Conservation (phyloP, 768 basidiomycete species). For the Daedalea quercina region DNA sequence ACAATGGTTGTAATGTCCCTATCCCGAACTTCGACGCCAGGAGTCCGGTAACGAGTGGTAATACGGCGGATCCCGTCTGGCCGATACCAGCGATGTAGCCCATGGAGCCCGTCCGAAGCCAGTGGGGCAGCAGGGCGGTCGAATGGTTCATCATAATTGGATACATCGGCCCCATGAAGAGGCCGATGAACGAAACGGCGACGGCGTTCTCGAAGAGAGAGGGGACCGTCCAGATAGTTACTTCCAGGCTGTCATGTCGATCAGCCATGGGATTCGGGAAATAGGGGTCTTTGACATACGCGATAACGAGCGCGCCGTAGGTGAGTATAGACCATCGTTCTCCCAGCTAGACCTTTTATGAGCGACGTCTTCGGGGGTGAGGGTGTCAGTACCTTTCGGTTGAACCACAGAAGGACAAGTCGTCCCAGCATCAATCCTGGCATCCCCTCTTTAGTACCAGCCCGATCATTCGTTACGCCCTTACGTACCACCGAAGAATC, state of each 20-base stretch:
- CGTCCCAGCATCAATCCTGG: slow-evolving; percentile 27
- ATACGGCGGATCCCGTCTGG: slow-evolving; percentile 61
- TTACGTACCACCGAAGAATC: slow-evolving; percentile 30
- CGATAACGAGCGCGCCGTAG: slow-evolving; percentile 17
- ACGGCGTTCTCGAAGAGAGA: slow-evolving; percentile 45
- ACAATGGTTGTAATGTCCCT: slow-evolving; percentile 56
- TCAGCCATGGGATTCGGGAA: neutral
- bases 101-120: slow-evolving; percentile 54
- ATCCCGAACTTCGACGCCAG: slow-evolving; percentile 60
- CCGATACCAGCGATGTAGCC: slow-evolving; percentile 40
- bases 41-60: slow-evolving; percentile 71
- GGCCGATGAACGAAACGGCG: slow-evolving; percentile 29
- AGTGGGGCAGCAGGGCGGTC: slow-evolving; percentile 59
- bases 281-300: slow-evolving; percentile 7
- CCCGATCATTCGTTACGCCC: neutral
- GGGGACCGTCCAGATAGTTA: slow-evolving; percentile 45
- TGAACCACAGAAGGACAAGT: slow-evolving; percentile 16
- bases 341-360: slow-evolving; percentile 13
- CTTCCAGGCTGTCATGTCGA: slow-evolving; percentile 4
- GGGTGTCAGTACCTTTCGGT: slow-evolving; percentile 12
- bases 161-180: slow-evolving; percentile 44
- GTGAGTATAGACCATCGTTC: slow-evolving; percentile 18
- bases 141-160: slow-evolving; percentile 64
- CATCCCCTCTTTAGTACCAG: slow-evolving; percentile 2
- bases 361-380: no score